These are phyloP conservation scores for Penicillium soppii DNA, from an alignment of 495 filamentous ascomycete species.

Conservation along the genomic window DNA sequence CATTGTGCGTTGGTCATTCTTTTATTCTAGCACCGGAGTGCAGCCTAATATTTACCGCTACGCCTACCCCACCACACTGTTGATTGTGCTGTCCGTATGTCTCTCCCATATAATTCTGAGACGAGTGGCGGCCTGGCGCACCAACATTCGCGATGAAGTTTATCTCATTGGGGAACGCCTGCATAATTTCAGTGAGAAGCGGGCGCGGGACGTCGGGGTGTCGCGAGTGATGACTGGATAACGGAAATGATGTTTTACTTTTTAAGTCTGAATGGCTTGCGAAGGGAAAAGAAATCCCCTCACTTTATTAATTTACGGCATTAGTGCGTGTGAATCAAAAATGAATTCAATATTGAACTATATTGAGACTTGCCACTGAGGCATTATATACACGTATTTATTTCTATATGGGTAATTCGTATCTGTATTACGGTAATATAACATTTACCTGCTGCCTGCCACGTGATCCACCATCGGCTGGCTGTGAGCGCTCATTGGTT, in stretches of 20 bases:
- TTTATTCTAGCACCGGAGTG: conserved; percentile 40
- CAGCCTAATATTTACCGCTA: conserved; percentile 66
- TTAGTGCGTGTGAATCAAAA: not conserved
- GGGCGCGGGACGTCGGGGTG: conserved; percentile 42
- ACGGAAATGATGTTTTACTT: conserved; percentile 8
- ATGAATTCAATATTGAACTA: not conserved
- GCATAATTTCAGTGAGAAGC: conserved; percentile 81
- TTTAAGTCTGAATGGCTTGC: not conserved
- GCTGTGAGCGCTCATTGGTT: conserved; percentile 39
- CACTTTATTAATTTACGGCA: not conserved
- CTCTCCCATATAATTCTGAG: conserved; percentile 43
- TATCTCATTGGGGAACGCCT: conserved; percentile 93
- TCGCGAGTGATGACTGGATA: conserved; percentile 40
- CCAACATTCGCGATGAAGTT: conserved; percentile 86
- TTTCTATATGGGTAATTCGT: not conserved
- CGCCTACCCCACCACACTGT: conserved; percentile 62
- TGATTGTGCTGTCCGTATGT: conserved; percentile 44
- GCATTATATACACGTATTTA: no score
- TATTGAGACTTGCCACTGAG: not conserved
- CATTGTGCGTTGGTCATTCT: conserved; percentile 41
- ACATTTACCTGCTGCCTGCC: conserved; percentile 33
- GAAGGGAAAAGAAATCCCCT: not conserved
- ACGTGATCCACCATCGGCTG: conserved; percentile 26
- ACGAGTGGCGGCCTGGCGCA: conserved; percentile 71
- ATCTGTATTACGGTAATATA: not conserved